Evolutionary conservation across 164 flowering plant genomes (phyloP), one percentile per base, ranked within the genome.

Genomic region (Amborella trichopoda): DNA sequence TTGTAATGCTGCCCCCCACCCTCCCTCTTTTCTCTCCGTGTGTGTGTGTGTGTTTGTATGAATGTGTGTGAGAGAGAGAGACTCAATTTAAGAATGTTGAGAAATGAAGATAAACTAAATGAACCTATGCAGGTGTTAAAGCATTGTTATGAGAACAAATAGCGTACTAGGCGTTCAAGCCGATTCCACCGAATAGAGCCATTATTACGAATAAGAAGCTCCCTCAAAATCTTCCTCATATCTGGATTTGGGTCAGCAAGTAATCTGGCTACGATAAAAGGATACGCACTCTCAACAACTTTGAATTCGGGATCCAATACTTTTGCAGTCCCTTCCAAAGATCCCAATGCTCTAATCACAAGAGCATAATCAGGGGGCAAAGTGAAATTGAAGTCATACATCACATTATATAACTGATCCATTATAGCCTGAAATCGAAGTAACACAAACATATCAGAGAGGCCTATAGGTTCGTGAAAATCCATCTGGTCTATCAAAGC

Each of bases 281-380:
- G 98, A 58, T 86, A 90, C 42, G 98, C 87, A 62, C 93, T 90
- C 65, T 90, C 94, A 16, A 90, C 68, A 41, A 90, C 94, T 55
- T 80, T 73, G 64, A 90, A 90, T 39, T 67, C 78, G 52, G 95
- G 95, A 63, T 90, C 98, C 46, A 90, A 67, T 45, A 76, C 78
- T 68, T 90, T 90, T 23, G 95, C 98, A 10, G 98, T 90, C 66
- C 98, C 98, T 71, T 90, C 98, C 26, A 90, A 72, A 38, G 98
- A 79, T 57, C 98, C 98, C 47, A 90, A 68, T 18, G 97, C 88
- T 68, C 95, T 79, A 53, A 81, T 73, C 33, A 90, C 95, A 57
- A 85, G 61, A 1, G 97, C 97, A 68, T 85, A 86, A 60, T 90
- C 98, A 5, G 95, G 98, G 19, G 98, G 98, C 36, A 90, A 78